Conservation (phyloP, 2,329 filamentous ascomycete genomes). For the Coccinonectria pachysandricola region DNA sequence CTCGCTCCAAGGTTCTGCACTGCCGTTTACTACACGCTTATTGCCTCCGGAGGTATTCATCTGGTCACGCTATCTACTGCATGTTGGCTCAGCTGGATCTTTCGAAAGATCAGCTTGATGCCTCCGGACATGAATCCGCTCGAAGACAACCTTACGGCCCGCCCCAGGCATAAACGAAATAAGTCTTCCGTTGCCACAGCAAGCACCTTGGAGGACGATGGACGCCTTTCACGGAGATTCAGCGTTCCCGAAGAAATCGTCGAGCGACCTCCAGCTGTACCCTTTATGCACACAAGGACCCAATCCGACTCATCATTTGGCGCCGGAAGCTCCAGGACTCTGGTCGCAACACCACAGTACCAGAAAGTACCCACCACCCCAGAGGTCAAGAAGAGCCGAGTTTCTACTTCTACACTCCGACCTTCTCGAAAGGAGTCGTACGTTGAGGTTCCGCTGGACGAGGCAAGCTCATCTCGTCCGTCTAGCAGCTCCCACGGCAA, state of each 20-base stretch:
- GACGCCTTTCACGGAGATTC: conserved; percentile 45
- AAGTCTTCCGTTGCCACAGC: conserved; percentile 44
- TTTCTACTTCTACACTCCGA: conserved; percentile 30
- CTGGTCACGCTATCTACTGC: conserved; percentile 59
- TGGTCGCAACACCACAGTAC: conserved; percentile 47
- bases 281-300: conserved; percentile 70
- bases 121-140: conserved; percentile 95
- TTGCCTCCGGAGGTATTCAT: conserved; percentile 57
- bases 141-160: conserved; percentile 72
- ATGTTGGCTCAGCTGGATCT: conserved; percentile 65
- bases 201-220: conserved; percentile 40
- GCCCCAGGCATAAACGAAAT: conserved; percentile 63
- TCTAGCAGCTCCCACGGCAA: conserved; percentile 12
- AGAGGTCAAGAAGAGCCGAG: conserved; percentile 26
- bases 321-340: conserved; percentile 42
- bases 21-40: conserved; percentile 57
- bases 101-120: conserved; percentile 69
- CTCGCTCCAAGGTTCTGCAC: conserved; percentile 52
- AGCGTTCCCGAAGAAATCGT: conserved; percentile 34
- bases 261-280: conserved; percentile 46
- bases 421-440: conserved; percentile 35
- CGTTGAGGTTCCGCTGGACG: conserved; percentile 36
- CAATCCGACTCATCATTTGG: conserved; percentile 48
- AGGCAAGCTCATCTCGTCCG: conserved; percentile 21
- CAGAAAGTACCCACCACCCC: conserved; percentile 36